phyloP scores from a whole-genome alignment of 176 grass and related monocot species.

The Elymus sibiricus region DNA sequence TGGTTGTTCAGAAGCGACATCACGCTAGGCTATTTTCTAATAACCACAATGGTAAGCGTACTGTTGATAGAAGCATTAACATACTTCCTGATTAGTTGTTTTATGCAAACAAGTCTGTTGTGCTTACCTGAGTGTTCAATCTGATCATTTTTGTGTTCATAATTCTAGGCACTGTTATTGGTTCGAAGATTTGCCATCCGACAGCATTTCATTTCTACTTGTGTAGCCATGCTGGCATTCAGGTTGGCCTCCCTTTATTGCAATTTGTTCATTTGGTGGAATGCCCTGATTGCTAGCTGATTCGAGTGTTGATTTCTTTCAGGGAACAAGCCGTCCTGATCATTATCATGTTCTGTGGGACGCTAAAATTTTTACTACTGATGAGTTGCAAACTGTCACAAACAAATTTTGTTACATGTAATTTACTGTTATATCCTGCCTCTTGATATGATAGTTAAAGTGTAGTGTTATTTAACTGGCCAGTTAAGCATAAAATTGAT shows the following conservation, averaged over 20 bases:
- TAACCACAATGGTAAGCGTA: slow-evolving; percentile 61
- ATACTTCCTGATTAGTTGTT: slow-evolving; percentile 79
- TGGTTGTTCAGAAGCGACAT: slow-evolving; percentile 93
- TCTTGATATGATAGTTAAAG: neutral
- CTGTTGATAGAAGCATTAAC: slow-evolving; percentile 82
- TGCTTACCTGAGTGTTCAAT: neutral
- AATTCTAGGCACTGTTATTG: slow-evolving; percentile 75
- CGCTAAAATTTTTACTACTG: slow-evolving; percentile 87
- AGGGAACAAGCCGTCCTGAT: slow-evolving; percentile 89
- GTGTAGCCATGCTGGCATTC: slow-evolving; percentile 92
- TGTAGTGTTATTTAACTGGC: neutral
- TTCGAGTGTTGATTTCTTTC: neutral
- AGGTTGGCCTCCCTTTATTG: slow-evolving; percentile 30
- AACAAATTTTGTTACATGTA: slow-evolving; percentile 98
- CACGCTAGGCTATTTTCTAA: slow-evolving; percentile 90
- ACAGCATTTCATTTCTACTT: slow-evolving; percentile 97
- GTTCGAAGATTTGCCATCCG: slow-evolving; percentile 93
- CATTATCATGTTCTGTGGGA: slow-evolving; percentile 98
- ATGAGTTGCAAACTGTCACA: slow-evolving; percentile 79
- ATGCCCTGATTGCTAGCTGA: slow-evolving; percentile 12
- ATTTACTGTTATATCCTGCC: slow-evolving; percentile 7
- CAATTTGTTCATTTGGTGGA: neutral
- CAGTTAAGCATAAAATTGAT: neutral
- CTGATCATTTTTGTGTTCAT: slow-evolving; percentile 14
- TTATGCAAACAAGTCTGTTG: neutral